Percentiles rank a stretch among this genome's conserved stretches.
phyloP scores from a whole-genome alignment of 768 basidiomycete species.

The Dendrothele bispora region DNA sequence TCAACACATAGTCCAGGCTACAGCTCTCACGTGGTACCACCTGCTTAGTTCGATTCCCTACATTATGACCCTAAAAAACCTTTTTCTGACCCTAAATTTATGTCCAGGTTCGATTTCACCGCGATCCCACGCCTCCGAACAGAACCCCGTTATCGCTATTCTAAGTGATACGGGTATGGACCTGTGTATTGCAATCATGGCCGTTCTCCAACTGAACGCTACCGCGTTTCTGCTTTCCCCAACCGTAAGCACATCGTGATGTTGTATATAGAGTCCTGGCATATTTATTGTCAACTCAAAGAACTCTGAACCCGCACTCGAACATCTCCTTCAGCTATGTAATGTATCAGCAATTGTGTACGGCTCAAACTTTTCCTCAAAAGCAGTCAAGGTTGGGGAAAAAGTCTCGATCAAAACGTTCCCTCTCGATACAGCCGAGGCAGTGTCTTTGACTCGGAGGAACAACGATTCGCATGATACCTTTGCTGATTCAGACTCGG shows the following conservation, averaged over 20 bases:
- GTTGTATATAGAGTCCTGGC: not conserved
- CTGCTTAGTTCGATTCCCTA: not conserved
- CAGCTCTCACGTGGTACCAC: slow-evolving; percentile 1
- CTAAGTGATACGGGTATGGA: slow-evolving; percentile 9
- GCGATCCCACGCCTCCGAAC: not conserved
- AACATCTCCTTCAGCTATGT: slow-evolving; percentile 8
- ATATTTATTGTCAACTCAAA: not conserved
- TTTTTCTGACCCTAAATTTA: too few species aligned
- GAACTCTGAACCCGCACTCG: slow-evolving; percentile 12
- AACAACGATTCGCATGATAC: too few species aligned
- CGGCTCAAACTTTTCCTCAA: not conserved
- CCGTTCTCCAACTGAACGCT: slow-evolving; percentile 8
- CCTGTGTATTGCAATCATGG: slow-evolving; percentile 9
- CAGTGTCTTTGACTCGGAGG: too few species aligned
- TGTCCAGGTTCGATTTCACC: too few species aligned
- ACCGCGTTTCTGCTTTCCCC: slow-evolving; percentile 9
- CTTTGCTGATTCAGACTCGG: not conserved
- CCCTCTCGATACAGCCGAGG: not conserved
- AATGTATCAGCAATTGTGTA: slow-evolving; percentile 8
- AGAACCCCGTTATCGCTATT: slow-evolving; percentile 8
- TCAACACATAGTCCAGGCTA: slow-evolving; percentile 3
- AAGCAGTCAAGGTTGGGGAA: not conserved
- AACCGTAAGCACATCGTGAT: not conserved
- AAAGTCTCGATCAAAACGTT: not conserved
- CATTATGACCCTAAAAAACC: too few species aligned